Percentiles rank a stretch among this genome's conserved stretches.
Evolutionary conservation across 2,329 filamentous ascomycete species (phyloP).

Genomic region (Beauveria sp.): DNA sequence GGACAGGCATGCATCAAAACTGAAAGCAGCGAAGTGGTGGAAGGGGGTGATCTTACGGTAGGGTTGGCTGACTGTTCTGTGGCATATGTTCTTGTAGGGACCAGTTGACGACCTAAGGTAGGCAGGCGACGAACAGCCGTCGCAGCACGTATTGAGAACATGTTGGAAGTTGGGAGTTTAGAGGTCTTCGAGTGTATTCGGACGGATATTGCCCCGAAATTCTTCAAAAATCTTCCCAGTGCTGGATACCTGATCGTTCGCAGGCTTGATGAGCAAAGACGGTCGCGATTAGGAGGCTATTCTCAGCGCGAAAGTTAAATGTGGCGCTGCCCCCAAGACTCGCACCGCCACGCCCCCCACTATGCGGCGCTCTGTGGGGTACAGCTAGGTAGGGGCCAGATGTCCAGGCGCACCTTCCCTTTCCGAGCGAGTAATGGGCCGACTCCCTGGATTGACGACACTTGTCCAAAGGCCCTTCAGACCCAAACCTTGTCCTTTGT

Average conservation of each 20-base stretch:
- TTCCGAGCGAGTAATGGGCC: not conserved
- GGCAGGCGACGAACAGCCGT: not conserved
- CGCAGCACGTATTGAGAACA: constrained; percentile 6
- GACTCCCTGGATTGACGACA: constrained; percentile 15
- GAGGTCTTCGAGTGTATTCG: too few species aligned
- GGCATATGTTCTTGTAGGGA: constrained; percentile 1
- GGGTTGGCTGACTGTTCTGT: constrained; percentile 9
- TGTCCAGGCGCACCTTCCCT: constrained; percentile 5
- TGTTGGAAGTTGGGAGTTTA: not conserved
- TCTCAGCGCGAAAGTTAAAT: not conserved
- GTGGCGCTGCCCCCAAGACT: not conserved
- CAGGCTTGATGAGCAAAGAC: not conserved
- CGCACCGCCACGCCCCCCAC: not conserved
- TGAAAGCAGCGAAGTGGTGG: too few species aligned
- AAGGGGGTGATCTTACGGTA: not conserved
- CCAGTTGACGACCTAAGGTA: not conserved
- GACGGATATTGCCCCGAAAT: not conserved
- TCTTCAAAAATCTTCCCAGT: not conserved
- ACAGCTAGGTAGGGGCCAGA: constrained; percentile 3
- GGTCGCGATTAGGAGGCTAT: not conserved
- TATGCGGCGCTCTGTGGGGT: constrained; percentile 5
- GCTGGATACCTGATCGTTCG: not conserved
- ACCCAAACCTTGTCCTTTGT: not conserved
- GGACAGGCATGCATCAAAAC: too few species aligned
- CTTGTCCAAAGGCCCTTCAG: constrained; percentile 14